These are phyloP conservation scores for Mikania micrantha DNA, from an alignment of 129 eudicot species.

Conservation along the genomic window DNA sequence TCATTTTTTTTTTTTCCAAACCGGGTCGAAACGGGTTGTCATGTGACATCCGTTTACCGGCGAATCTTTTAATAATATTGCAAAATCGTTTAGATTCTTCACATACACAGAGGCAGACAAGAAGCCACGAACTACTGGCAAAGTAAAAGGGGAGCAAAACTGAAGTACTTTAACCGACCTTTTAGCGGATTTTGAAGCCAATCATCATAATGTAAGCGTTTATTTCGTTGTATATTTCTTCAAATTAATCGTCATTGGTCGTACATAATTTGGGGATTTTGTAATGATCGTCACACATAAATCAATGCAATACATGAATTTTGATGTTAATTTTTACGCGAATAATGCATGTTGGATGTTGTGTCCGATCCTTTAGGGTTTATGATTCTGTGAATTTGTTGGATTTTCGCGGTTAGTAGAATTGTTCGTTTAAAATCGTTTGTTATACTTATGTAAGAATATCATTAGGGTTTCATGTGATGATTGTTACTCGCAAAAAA, in stretches of 20 bases:
- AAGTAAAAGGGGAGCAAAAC: neutral
- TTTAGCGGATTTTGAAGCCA: neutral
- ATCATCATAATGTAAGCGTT: constrained; percentile 11
- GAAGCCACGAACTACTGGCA: neutral
- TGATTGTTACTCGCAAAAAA: neutral
- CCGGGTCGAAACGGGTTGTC: too few relatives aligned
- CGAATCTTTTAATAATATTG: too few relatives aligned
- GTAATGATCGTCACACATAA: neutral
- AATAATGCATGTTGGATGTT: neutral
- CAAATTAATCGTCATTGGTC: constrained; percentile 7
- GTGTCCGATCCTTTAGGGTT: neutral
- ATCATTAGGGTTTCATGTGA: constrained; percentile 6
- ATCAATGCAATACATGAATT: too few relatives aligned
- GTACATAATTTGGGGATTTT: neutral
- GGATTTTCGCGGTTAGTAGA: neutral
- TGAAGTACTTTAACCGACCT: neutral
- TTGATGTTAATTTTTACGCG: neutral
- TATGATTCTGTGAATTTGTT: neutral
- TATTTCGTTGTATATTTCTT: neutral
- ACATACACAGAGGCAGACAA: too few relatives aligned
- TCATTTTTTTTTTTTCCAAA: too few relatives aligned
- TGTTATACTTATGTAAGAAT: neutral
- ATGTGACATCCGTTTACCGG: too few relatives aligned
- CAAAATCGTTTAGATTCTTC: too few relatives aligned
- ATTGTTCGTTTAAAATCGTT: neutral